Evolutionary conservation across 805 yeast species (phyloP).

Genomic region (Brettanomyces custersianus): DNA sequence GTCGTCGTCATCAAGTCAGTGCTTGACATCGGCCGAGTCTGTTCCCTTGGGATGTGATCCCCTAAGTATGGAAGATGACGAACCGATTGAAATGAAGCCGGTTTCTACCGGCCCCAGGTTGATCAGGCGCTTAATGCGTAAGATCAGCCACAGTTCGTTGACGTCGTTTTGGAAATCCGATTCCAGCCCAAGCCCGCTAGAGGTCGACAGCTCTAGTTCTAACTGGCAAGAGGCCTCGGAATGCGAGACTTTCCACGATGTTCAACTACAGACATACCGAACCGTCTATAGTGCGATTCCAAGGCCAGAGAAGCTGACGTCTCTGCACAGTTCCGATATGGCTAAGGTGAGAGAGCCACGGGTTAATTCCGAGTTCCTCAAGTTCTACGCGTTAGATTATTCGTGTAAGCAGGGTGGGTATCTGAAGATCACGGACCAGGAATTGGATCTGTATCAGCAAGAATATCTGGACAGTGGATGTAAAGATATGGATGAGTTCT

Average conservation of each 20-base stretch:
- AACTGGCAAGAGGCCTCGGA: too few species aligned
- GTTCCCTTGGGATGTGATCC: constrained; percentile 1
- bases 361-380: constrained; percentile 39
- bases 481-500: constrained; percentile 18
- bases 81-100: too few species aligned
- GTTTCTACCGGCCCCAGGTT: too few species aligned
- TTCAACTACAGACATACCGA: constrained; percentile 4
- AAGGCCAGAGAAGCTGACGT: neutral
- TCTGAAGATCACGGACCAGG: constrained; percentile 25
- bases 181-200: too few species aligned
- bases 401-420: constrained; percentile 28
- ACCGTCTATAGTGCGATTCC: constrained; percentile 3
- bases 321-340: neutral
- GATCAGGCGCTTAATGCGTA: too few species aligned
- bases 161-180: too few species aligned
- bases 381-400: constrained; percentile 41
- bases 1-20: too few species aligned
- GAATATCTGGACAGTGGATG: constrained; percentile 18
- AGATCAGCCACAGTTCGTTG: too few species aligned
- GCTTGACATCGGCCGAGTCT: neutral
- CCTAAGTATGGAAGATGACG: neutral
- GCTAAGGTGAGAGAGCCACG: constrained; percentile 35
- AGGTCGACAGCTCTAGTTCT: too few species aligned
- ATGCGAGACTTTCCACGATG: neutral
- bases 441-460: constrained; percentile 24